Conservation (phyloP, 805 yeast genomes). For the Ogataea sp. region DNA sequence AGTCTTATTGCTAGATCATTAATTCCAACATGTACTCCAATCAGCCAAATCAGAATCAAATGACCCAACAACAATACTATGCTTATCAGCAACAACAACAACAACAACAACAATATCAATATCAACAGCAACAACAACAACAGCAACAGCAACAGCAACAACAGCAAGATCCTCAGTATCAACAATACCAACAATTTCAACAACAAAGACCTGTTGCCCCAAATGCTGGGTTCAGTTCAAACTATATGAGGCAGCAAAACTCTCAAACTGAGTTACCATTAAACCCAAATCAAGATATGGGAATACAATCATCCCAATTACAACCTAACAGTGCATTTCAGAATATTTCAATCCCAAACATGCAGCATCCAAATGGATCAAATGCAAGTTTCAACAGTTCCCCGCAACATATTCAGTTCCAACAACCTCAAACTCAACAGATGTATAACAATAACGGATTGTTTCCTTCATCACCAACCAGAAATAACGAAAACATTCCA, state of each 20-base stretch:
- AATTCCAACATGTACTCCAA: neutral
- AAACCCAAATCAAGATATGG: slow-evolving; percentile 3
- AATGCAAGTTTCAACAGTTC: slow-evolving; percentile 3
- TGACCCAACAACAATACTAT: slow-evolving; percentile 11
- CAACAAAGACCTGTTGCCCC: slow-evolving; percentile 8
- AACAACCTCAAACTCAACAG: slow-evolving; percentile 4
- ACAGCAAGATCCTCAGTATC: slow-evolving; percentile 7
- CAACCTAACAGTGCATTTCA: slow-evolving; percentile 11
- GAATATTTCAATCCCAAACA: slow-evolving; percentile 17
- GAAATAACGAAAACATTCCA: slow-evolving; percentile 6
- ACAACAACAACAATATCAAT: slow-evolving; percentile 25
- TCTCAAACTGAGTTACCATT: slow-evolving; percentile 14
- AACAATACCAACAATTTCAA: slow-evolving; percentile 9
- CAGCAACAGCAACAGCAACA: slow-evolving; percentile 18
- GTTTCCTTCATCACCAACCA: slow-evolving; percentile 5
- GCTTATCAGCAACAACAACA: slow-evolving; percentile 22
- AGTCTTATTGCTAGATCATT: too few relatives aligned
- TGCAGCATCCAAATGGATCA: slow-evolving; percentile 13
- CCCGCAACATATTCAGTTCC: slow-evolving; percentile 11
- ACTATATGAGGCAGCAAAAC: slow-evolving; percentile 14
- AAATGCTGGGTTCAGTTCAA: slow-evolving; percentile 8
- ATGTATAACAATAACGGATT: slow-evolving; percentile 2
- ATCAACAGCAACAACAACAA: slow-evolving; percentile 24
- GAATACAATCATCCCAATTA: too few relatives aligned
- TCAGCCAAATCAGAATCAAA: neutral